A percentile compares a stretch with the other conserved stretches of the same genome.
These are phyloP conservation scores for Tricholoma sp. DNA, from an alignment of 768 basidiomycete species.

Conservation along the genomic window DNA sequence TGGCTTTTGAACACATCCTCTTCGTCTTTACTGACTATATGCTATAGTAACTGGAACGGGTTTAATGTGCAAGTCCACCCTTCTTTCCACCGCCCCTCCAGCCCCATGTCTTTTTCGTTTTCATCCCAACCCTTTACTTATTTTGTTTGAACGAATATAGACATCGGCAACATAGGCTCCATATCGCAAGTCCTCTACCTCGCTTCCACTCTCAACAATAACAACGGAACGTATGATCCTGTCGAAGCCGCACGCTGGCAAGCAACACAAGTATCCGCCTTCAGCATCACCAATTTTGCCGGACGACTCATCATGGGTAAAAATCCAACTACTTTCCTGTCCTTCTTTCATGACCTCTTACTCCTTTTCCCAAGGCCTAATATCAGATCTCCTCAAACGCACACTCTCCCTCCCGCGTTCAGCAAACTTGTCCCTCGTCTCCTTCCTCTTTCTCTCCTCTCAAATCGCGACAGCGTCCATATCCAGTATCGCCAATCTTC, in stretches of 20 bases:
- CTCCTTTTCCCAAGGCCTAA: conserved; percentile 36
- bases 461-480: conserved; percentile 59
- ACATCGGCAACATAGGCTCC: conserved; percentile 77
- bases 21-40: neutral
- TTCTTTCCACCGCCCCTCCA: too few species aligned
- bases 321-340: conserved; percentile 2
- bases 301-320: conserved; percentile 77
- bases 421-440: conserved; percentile 63
- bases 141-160: conserved; percentile 22
- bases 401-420: conserved; percentile 58
- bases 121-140: too few species aligned
- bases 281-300: conserved; percentile 76
- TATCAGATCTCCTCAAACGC: conserved; percentile 61
- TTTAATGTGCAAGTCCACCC: conserved; percentile 55
- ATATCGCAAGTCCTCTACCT: conserved; percentile 62
- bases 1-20: conserved; percentile 15
- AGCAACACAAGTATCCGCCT: conserved; percentile 75
- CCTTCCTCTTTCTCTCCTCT: conserved; percentile 64
- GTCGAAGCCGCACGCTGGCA: conserved; percentile 69
- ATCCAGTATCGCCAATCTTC: conserved; percentile 47
- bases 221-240: conserved; percentile 54
- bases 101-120: too few species aligned
- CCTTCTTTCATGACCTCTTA: neutral
- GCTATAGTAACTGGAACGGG: conserved; percentile 64
- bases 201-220: conserved; percentile 28